Conservation (phyloP, 2,329 filamentous ascomycete species). For the Fusarium marasasianum region DNA sequence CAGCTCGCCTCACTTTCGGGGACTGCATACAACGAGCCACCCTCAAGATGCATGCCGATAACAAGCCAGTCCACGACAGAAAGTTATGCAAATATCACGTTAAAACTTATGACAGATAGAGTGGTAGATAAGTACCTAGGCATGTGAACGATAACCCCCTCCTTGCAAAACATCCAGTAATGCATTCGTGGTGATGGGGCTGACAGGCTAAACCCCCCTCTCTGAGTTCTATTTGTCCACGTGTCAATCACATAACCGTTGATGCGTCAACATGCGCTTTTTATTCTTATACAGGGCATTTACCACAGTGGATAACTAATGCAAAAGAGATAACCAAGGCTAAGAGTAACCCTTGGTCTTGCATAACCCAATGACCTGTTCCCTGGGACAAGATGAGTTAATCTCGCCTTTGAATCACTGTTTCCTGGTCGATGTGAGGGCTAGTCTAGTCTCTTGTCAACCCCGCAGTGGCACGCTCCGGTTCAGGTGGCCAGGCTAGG, state of each 20-base stretch:
- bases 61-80: background rate
- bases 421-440: background rate
- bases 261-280: background rate
- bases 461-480: slow-evolving; percentile 4
- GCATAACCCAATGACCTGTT: background rate
- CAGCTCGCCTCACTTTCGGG: background rate
- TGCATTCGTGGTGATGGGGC: background rate
- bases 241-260: background rate
- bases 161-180: background rate
- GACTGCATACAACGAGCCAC: background rate
- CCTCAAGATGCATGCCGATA: background rate
- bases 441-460: accelerated
- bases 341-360: accelerated
- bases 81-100: background rate
- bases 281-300: background rate
- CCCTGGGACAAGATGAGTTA: background rate
- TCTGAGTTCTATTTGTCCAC: background rate
- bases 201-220: background rate
- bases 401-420: background rate
- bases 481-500: background rate
- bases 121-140: background rate
- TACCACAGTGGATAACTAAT: accelerated
- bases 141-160: background rate
- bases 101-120: accelerated
- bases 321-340: too few species aligned